Evolutionary conservation across 495 filamentous ascomycete species (phyloP), one percentile per base, ranked within the genome.

Genomic region (Hypoxylon cercidicola): DNA sequence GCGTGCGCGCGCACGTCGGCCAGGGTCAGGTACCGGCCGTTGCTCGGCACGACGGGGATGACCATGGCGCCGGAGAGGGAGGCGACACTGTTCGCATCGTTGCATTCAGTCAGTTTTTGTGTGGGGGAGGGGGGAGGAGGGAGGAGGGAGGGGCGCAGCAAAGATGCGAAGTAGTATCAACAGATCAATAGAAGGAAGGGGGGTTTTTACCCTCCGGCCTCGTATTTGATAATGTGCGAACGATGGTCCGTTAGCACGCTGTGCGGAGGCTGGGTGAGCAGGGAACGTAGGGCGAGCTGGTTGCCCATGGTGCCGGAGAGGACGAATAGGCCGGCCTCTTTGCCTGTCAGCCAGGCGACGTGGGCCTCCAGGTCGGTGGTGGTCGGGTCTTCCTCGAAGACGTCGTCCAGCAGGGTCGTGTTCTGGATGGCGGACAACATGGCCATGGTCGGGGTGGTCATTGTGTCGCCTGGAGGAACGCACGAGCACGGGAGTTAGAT

Each of bases 251-350:
- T 87, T 21, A 95, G 76, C 3, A 95, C 82, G 11, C 84, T 81
- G 72, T 93, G 85, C 0, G 91, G 91, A 2, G 90, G 90, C 52
- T 88, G 88, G 0, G 75, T 81, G 23, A 95, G 81, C 55, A 90
- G 82, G 0, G 89, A 77, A 6, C 90, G 84, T 15, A 95, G 68
- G 12, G 84, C 85, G 55, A 95, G 76, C 65, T 93, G 90, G 77
- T 95, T 95, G 32, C 89, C 94, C 92, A 97, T 96, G 15, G 94
- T 97, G 3, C 94, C 94, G 0, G 89, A 93, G 47, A 95, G 79
- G 19, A 97, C 92, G 41, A 97, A 85, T 0, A 93, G 79, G 0
- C 84, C 88, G 28, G 86, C 87, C 56, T 90, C 86, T 71, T 95
- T 91, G 63, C 83, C 83, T 2, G 91, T 87, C 4, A 93, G 81